phyloP scores from a whole-genome alignment of 2,329 filamentous ascomycete species.

The Cytospora chrysosperma region DNA sequence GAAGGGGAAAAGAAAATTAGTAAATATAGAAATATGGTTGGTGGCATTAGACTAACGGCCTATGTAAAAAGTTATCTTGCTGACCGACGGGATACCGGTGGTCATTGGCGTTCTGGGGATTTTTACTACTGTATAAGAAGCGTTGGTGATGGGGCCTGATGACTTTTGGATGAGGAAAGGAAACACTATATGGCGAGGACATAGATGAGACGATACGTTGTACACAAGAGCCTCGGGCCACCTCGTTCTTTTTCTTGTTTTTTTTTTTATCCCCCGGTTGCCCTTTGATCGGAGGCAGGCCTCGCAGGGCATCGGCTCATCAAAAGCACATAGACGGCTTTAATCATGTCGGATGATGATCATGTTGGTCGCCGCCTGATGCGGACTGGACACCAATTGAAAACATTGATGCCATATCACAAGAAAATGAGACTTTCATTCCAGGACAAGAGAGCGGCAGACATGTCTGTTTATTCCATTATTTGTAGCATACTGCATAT shows the following conservation, averaged over 20 bases:
- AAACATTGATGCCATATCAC: background rate
- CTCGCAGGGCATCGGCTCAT: background rate
- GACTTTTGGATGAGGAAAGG: background rate
- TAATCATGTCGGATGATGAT: background rate
- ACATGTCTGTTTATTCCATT: background rate
- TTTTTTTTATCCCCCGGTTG: no score
- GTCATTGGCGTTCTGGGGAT: conserved; percentile 21
- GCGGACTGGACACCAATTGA: conserved; percentile 7
- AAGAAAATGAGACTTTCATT: background rate
- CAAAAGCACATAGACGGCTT: conserved; percentile 11
- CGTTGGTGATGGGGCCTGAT: background rate
- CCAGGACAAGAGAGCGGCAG: background rate
- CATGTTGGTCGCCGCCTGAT: background rate
- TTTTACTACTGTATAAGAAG: conserved; percentile 11
- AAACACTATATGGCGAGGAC: conserved; percentile 9
- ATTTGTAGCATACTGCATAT: background rate
- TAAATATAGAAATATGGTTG: background rate
- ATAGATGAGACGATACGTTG: conserved; percentile 17
- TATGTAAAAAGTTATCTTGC: conserved; percentile 7
- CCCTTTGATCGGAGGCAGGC: conserved; percentile 1
- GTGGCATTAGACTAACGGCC: conserved; percentile 8
- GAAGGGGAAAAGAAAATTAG: background rate
- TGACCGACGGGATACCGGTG: background rate
- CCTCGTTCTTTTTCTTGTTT: conserved; percentile 16
- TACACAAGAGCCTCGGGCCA: conserved; percentile 11